phyloP scores from a whole-genome alignment of 352 stramenopile genomes.

The Albugo candida region DNA sequence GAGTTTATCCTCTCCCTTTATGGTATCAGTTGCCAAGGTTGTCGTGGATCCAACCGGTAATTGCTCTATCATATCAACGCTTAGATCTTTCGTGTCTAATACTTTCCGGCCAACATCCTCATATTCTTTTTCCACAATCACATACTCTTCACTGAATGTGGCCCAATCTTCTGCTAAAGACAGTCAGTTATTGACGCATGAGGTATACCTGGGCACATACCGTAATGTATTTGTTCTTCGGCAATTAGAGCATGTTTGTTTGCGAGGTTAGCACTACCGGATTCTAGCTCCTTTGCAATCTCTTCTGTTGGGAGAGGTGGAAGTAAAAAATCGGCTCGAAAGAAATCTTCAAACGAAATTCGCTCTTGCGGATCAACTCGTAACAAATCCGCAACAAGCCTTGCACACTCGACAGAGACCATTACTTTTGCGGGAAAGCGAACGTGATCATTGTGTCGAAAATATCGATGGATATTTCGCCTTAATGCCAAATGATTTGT shows the following conservation, averaged over 20 bases:
- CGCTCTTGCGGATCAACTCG: slow-evolving; percentile 35
- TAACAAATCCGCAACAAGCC: slow-evolving; percentile 33
- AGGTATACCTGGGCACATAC: slow-evolving; percentile 10
- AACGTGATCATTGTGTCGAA: slow-evolving; percentile 30
- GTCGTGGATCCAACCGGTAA: slow-evolving; percentile 1
- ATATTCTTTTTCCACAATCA: slow-evolving; percentile 69
- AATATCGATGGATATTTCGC: slow-evolving; percentile 63
- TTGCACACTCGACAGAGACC: slow-evolving; percentile 39
- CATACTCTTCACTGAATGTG: slow-evolving; percentile 45
- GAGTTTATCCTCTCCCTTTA: too few relatives aligned
- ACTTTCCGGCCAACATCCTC: slow-evolving; percentile 56
- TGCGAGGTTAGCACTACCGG: slow-evolving; percentile 18
- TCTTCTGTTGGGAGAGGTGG: slow-evolving; percentile 21
- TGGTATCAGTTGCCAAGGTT: too few relatives aligned
- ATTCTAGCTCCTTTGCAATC: slow-evolving; percentile 8
- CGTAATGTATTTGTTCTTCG: slow-evolving; percentile 40
- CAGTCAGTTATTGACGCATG: neutral
- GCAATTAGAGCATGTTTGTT: slow-evolving; percentile 48
- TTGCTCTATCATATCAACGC: slow-evolving; percentile 22
- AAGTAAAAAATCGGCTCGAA: slow-evolving; percentile 40
- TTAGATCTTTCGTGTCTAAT: slow-evolving; percentile 29
- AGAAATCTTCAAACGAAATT: slow-evolving; percentile 69
- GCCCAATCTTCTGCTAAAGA: slow-evolving; percentile 32
- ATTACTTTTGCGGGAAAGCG: slow-evolving; percentile 26
- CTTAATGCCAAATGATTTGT: slow-evolving; percentile 61